A percentile compares a stretch with the other conserved stretches of the same genome.
phyloP scores from a whole-genome alignment of 352 stramenopile species.

The Aphanomyces astaci region DNA sequence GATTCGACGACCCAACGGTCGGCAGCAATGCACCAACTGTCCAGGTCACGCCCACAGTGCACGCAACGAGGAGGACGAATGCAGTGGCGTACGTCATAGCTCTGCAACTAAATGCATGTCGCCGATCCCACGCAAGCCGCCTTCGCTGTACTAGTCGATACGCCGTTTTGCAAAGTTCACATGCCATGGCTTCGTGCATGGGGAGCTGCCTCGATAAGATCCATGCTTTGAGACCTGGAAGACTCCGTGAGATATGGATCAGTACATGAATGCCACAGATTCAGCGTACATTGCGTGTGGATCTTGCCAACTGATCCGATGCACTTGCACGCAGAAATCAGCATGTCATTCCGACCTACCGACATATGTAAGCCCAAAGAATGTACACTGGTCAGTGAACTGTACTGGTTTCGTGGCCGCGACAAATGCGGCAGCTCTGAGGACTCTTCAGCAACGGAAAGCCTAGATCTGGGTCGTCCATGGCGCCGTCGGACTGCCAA shows the following conservation, averaged over 20 bases:
- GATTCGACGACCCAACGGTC: not conserved
- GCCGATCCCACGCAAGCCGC: not conserved
- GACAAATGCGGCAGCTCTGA: constrained; percentile 21
- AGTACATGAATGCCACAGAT: not conserved
- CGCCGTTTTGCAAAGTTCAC: constrained; percentile 12
- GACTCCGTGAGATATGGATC: not conserved
- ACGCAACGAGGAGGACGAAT: not conserved
- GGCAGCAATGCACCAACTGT: not conserved
- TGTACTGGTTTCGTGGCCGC: constrained; percentile 16
- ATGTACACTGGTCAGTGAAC: not conserved
- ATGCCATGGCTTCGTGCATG: constrained; percentile 19
- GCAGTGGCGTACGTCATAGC: not conserved
- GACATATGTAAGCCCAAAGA: not conserved
- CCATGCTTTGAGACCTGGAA: constrained; percentile 10
- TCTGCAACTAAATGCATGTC: not conserved
- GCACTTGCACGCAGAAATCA: constrained; percentile 16
- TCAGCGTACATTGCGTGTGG: constrained; percentile 18
- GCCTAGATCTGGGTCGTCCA: not conserved
- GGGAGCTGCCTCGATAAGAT: constrained; percentile 9
- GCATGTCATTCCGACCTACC: not conserved
- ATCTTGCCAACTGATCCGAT: constrained; percentile 17
- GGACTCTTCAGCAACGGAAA: constrained; percentile 2
- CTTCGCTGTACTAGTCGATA: constrained; percentile 6
- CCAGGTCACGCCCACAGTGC: not conserved
- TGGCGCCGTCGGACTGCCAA: not conserved